Base-by-base conservation (phyloP, 208 protist genomes). In the Balamuthia mandrillaris region DNA sequence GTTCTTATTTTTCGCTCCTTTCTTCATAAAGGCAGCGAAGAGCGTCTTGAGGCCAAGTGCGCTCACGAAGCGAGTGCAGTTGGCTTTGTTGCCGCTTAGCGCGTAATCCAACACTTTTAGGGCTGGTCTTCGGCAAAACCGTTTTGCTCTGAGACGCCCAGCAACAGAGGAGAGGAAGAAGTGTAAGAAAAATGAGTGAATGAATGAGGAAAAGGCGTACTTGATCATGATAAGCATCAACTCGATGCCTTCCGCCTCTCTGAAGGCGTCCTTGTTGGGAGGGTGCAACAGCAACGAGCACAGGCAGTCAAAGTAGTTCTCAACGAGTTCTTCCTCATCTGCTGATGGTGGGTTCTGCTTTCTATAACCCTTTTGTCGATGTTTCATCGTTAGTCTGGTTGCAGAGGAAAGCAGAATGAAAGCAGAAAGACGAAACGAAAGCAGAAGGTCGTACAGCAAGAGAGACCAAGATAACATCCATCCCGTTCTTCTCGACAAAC, bases 21-120 rank as follows among this genome's bases (percentile, higher is more conserved):
- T 90, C 63, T 90, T 89, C 91, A 93, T 93, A n/a, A 94, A 91
- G 16, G 66, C 49, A n/a, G 91, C 79, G 77, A 94, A 94, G 18
- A 93, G 58, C 49, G 89, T 87, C 77, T 88, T 92, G 10, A 94
- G 78, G n/a, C 91, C 91, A 1, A 89, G 45, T 35, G 42, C 49
- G 3, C 93, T 60, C 2, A 94, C 81, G 74, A 94, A 92, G 18
- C 56, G 49, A 24, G 63, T 47, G 72, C 70, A 86, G 39, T 51
- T 60, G 4, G 16, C 52, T 10, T 33, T 33, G 27, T 81, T 65
- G 10, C 86, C 39, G 35, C 47, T 29, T 33, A 91, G 60, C 6
- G 85, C 63, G 58, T 84, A 93, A 54, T 85, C 56, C 21, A 94
- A 42, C 24, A 90, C 79, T 42, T 91, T 92, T 31, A 93, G 60